phyloP scores from a whole-genome alignment of 306 rosid genomes.

The Quillaja saponaria region DNA sequence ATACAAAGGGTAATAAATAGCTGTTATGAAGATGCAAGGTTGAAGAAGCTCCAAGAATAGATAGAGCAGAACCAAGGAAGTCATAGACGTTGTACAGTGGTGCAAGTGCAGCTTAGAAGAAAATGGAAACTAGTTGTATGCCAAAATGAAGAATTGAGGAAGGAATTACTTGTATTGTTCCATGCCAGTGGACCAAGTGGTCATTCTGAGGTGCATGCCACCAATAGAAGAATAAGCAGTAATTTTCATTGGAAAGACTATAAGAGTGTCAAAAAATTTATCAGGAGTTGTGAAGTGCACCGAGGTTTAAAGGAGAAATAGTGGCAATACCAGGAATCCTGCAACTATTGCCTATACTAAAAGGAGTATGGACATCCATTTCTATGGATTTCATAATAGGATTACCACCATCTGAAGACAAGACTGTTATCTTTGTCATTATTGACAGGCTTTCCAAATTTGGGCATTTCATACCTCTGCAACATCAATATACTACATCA shows the following conservation, averaged over 20 bases:
- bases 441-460: not conserved
- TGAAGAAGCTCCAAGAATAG: no score
- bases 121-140: not conserved
- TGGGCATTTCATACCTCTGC: not conserved
- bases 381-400: constrained; percentile 9
- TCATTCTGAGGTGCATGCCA: not conserved
- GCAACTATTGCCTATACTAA: not conserved
- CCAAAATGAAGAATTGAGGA: not conserved
- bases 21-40: no score
- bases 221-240: not conserved
- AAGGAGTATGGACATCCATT: not conserved
- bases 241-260: not conserved
- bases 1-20: no score
- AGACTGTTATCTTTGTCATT: not conserved
- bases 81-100: not conserved
- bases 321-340: not conserved
- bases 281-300: not conserved
- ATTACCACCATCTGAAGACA: not conserved
- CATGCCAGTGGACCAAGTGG: not conserved
- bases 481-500: not conserved
- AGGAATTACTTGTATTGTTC: not conserved
- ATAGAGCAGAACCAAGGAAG: no score
- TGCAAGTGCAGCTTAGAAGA: not conserved
- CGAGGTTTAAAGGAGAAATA: not conserved
- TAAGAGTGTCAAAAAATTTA: not conserved